Percentiles rank a stretch among this genome's conserved stretches.
Evolutionary conservation across 768 basidiomycete species (phyloP).

Genomic region (Steccherinum ochraceum): DNA sequence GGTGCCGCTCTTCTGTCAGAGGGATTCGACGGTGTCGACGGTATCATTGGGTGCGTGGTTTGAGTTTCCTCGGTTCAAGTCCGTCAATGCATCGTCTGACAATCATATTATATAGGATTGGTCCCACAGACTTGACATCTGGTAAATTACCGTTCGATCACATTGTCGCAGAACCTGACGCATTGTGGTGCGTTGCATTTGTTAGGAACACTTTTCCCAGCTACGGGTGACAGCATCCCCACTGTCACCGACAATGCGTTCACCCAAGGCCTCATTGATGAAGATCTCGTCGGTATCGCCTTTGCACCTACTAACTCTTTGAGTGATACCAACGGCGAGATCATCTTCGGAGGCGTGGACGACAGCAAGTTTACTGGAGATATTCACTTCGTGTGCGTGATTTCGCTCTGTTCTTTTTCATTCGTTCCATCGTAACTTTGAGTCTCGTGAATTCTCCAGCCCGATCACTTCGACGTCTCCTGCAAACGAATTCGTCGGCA

Average conservation of each 20-base stretch:
- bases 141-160: no score
- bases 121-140: constrained; percentile 2
- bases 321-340: constrained; percentile 10
- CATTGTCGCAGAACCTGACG: no score
- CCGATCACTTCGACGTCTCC: constrained; percentile 10
- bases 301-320: constrained; percentile 18
- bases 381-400: constrained; percentile 1
- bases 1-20: neutral
- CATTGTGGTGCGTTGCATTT: neutral
- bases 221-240: constrained; percentile 15
- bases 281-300: constrained; percentile 26
- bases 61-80: no score
- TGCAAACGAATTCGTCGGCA: constrained; percentile 7
- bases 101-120: constrained; percentile 1
- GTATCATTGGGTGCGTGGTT: constrained; percentile 30
- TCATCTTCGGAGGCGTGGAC: constrained; percentile 7
- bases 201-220: neutral
- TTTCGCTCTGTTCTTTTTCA: no score
- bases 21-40: constrained; percentile 39
- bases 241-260: constrained; percentile 31
- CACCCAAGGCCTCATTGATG: constrained; percentile 21
- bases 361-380: constrained; percentile 4
- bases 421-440: no score
- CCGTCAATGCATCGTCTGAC: no score
- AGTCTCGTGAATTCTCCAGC: neutral